phyloP scores from a whole-genome alignment of 208 protist genomes.

The Trypanosoma lewisi region DNA sequence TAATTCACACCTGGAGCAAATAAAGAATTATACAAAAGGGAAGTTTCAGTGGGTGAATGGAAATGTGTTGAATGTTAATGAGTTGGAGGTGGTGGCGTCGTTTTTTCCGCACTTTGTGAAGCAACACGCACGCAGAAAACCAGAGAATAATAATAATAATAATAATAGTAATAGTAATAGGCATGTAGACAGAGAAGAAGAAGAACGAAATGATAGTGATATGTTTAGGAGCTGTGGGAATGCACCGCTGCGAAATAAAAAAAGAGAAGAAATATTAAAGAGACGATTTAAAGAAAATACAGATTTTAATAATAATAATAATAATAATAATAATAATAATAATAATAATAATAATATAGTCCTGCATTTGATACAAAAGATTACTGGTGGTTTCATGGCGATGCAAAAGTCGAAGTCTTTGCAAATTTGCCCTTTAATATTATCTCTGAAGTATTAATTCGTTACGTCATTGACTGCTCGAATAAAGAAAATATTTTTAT shows the following conservation, averaged over 20 bases:
- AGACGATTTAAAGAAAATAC: conserved; percentile 30
- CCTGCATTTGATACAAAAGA: conserved; percentile 43
- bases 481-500: conserved; percentile 59
- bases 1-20: conserved; percentile 82
- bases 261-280: conserved; percentile 55
- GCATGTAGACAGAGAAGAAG: conserved; percentile 1
- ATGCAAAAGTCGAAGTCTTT: conserved; percentile 84
- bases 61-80: conserved; percentile 75
- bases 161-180: background rate
- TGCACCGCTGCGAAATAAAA: conserved; percentile 54
- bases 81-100: conserved; percentile 55
- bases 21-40: conserved; percentile 65
- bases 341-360: background rate
- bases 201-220: background rate
- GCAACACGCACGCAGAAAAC: conserved; percentile 31
- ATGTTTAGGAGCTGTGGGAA: conserved; percentile 27
- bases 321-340: background rate
- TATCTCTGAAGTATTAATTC: conserved; percentile 81
- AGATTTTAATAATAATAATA: conserved; percentile 26
- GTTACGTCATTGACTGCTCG: conserved; percentile 81
- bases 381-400: conserved; percentile 78
- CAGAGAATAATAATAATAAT: background rate
- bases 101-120: conserved; percentile 62
- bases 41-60: conserved; percentile 89
- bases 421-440: conserved; percentile 86